Percentiles rank a stretch among this genome's conserved stretches.
phyloP scores from a whole-genome alignment of 805 yeast species.

The Pichia eremophila region DNA sequence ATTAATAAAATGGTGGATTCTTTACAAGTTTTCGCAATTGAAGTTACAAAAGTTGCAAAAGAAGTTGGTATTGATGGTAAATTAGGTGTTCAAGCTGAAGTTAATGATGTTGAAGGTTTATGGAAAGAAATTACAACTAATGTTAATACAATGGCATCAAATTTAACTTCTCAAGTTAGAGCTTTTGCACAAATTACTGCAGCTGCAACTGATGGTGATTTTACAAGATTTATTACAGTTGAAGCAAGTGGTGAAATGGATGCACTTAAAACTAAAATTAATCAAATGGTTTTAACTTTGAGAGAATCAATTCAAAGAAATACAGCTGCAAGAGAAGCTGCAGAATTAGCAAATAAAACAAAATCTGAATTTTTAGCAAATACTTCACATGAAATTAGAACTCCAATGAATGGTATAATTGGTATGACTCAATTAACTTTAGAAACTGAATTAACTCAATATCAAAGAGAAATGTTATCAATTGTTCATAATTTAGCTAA shows the following conservation, averaged over 20 bases:
- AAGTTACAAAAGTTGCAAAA: conserved; percentile 82
- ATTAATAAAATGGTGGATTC: conserved; percentile 92
- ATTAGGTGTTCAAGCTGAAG: conserved; percentile 87
- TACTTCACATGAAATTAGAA: conserved; percentile 80
- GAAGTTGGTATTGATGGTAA: conserved; percentile 93
- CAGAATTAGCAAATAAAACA: conserved; percentile 81
- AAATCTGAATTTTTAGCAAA: conserved; percentile 87
- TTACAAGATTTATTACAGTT: conserved; percentile 81
- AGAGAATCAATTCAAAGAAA: conserved; percentile 86
- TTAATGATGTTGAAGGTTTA: conserved; percentile 79
- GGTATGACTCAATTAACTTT: conserved; percentile 88
- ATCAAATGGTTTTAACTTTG: conserved; percentile 78
- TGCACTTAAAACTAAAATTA: conserved; percentile 52
- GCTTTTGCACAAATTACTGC: conserved; percentile 92
- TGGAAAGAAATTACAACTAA: conserved; percentile 90
- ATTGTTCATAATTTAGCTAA: conserved; percentile 85
- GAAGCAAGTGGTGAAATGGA: conserved; percentile 91
- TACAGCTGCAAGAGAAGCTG: conserved; percentile 91
- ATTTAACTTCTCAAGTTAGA: conserved; percentile 83
- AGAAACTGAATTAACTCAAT: conserved; percentile 83
- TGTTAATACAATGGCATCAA: conserved; percentile 92
- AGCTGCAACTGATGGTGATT: conserved; percentile 91
- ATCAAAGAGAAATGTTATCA: conserved; percentile 84
- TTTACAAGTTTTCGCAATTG: conserved; percentile 77
- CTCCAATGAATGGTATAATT: conserved; percentile 88